Evolutionary conservation across 768 basidiomycete genomes (phyloP), one percentile per base, ranked within the genome.

Genomic region (Amanita inopinata): DNA sequence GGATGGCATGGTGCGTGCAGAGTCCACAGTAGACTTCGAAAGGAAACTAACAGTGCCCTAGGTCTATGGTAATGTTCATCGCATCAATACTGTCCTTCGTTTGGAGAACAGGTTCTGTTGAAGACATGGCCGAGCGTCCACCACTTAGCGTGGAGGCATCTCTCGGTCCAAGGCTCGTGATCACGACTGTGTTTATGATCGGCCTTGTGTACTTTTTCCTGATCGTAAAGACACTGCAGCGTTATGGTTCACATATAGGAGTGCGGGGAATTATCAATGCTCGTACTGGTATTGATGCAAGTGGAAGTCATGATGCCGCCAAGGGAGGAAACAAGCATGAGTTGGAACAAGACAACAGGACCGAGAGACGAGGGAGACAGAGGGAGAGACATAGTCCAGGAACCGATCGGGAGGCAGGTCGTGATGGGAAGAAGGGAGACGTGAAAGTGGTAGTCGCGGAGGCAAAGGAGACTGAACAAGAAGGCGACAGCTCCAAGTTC

Each of bases 41-140:
- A 11, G 14, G 17, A 10, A 20, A 8, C 11, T 30, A 20, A 14
- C 32, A 3, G 15, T 2, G 5, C 14, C 32, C 5, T 15, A 78
- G 76, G 76, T 76, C 83, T 0, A 78, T 86, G 70, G 63, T 83
- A 3, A 64, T 76, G 40, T 84, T 84, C 57, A 57, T 80, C 46
- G 52, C 67, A 2, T 64, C 78, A 9, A 80, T 86, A 50, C 63
- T 83, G 23, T 69, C 76, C 5, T 86, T 73, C 46, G 75, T 84
- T 38, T 86, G 83, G 83, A 73, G 79, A 33, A 75, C 75, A 0
- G 81, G 79, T 11, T 69, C 74, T 0, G 60, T 61, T 1, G 28
- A 56, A 9, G 73, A 81, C 42, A 49, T 61, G 1, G 33, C 54
- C 2, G 48, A 56, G 31, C 63, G 64, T 1, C 48, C 53, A 9